Evolutionary conservation across 2,329 filamentous ascomycete species (phyloP).

Genomic region (Alternaria ethzedia): DNA sequence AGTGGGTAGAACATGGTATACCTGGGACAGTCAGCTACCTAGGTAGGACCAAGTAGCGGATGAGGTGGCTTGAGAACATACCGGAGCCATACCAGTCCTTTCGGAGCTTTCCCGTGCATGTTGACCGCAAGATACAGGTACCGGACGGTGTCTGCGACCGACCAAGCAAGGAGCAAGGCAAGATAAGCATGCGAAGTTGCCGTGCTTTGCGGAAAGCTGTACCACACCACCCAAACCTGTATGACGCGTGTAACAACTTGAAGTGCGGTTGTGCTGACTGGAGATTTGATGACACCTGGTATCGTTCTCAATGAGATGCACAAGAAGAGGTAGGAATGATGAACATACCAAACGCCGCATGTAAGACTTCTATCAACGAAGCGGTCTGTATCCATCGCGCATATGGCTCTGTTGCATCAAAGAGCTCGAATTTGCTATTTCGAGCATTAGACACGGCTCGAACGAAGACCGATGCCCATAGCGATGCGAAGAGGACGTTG

Average conservation of each 20-base stretch:
- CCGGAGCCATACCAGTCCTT: constrained; percentile 26
- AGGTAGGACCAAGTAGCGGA: not conserved
- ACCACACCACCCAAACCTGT: constrained; percentile 39
- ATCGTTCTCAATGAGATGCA: not conserved
- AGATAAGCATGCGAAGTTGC: constrained; percentile 24
- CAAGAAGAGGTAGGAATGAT: not conserved
- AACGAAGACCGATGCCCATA: constrained; percentile 24
- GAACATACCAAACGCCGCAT: constrained; percentile 24
- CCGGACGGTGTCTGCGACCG: constrained; percentile 27
- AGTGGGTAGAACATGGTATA: constrained; percentile 34
- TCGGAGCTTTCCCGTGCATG: constrained; percentile 23
- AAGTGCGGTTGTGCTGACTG: constrained; percentile 28
- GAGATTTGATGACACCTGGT: constrained; percentile 31
- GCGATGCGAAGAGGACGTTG: constrained; percentile 26
- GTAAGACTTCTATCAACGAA: constrained; percentile 28
- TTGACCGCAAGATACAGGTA: constrained; percentile 32
- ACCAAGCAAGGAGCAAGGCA: constrained; percentile 29
- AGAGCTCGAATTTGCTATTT: constrained; percentile 9
- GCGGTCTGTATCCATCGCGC: constrained; percentile 30
- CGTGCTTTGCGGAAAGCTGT: constrained; percentile 23
- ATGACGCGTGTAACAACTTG: constrained; percentile 35
- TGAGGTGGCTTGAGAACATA: not conserved
- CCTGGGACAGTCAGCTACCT: not conserved
- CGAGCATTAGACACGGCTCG: constrained; percentile 1
- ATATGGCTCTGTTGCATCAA: constrained; percentile 16